A percentile compares a stretch with the other conserved stretches of the same genome.
phyloP scores from a whole-genome alignment of 768 basidiomycete genomes.

The Amanita pallidorosea region DNA sequence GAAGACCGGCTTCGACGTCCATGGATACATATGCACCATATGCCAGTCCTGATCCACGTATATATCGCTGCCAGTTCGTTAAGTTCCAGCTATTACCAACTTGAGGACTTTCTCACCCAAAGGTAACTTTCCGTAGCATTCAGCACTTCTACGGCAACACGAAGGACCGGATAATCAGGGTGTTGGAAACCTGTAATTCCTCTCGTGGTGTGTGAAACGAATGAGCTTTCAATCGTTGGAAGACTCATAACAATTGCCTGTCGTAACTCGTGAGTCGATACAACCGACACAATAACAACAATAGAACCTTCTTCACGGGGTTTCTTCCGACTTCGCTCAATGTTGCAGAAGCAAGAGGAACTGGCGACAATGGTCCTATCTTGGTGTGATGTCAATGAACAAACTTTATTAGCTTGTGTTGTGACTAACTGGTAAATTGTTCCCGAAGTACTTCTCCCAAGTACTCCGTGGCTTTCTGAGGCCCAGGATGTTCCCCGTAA shows the following conservation, averaged over 20 bases:
- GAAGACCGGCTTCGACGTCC: slow-evolving; percentile 69
- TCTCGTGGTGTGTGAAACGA: slow-evolving; percentile 66
- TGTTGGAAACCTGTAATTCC: slow-evolving; percentile 74
- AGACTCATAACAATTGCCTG: slow-evolving; percentile 82
- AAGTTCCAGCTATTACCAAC: background rate
- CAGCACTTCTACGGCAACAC: slow-evolving; percentile 76
- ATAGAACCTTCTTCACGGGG: slow-evolving; percentile 54
- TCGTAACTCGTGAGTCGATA: slow-evolving; percentile 6
- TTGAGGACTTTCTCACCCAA: slow-evolving; percentile 47
- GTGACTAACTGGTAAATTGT: slow-evolving; percentile 43
- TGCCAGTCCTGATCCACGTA: slow-evolving; percentile 90
- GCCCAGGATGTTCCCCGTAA: slow-evolving; percentile 75
- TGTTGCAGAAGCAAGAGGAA: slow-evolving; percentile 56
- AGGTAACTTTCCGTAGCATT: slow-evolving; percentile 93
- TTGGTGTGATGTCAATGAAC: slow-evolving; percentile 13
- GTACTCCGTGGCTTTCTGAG: slow-evolving; percentile 61
- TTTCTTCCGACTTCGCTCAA: slow-evolving; percentile 67
- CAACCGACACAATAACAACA: background rate
- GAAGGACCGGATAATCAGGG: slow-evolving; percentile 75
- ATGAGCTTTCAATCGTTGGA: slow-evolving; percentile 92
- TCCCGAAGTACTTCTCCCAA: slow-evolving; percentile 63
- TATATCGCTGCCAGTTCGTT: slow-evolving; percentile 49
- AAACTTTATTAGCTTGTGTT: background rate
- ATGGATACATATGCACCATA: slow-evolving; percentile 76
- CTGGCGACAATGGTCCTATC: slow-evolving; percentile 47